Evolutionary conservation across 257 asterid species (phyloP).

Genomic region (Cruciata laevipes): DNA sequence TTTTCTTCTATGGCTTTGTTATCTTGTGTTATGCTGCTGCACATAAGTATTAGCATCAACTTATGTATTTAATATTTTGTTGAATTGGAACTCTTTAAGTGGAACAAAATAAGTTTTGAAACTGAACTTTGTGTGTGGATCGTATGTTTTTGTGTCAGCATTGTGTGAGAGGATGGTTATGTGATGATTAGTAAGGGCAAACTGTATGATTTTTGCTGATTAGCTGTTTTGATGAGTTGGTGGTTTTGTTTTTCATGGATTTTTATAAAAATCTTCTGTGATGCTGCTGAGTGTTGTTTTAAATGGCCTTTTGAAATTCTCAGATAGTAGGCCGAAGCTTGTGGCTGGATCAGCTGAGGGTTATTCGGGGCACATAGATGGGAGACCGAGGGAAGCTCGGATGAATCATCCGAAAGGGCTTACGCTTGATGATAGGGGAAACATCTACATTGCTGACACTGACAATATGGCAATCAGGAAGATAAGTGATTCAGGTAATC

Average conservation of each 20-base stretch:
- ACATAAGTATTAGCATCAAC: too few species aligned
- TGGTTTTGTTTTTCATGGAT: not conserved
- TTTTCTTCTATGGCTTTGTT: not conserved
- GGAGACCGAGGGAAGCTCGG: slow-evolving; percentile 69
- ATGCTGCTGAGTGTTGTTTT: not conserved
- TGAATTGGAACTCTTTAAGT: too few species aligned
- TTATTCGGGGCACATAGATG: slow-evolving; percentile 74
- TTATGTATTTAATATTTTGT: too few species aligned
- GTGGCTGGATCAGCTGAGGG: slow-evolving; percentile 90
- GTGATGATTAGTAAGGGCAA: not conserved
- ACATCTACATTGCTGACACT: slow-evolving; percentile 75
- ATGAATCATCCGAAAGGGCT: slow-evolving; percentile 95
- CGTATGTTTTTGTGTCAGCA: not conserved
- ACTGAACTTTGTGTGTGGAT: too few species aligned
- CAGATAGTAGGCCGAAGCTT: slow-evolving; percentile 80
- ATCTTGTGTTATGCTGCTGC: not conserved
- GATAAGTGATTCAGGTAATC: slow-evolving; percentile 75
- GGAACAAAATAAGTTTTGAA: too few species aligned
- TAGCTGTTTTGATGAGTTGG: not conserved
- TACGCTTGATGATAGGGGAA: slow-evolving; percentile 85
- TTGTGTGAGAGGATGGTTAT: not conserved
- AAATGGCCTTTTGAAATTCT: slow-evolving; percentile 7
- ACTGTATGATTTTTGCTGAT: not conserved
- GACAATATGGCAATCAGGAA: slow-evolving; percentile 91
- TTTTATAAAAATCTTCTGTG: not conserved